These are phyloP conservation scores for Calonectria pauciramosa DNA, from an alignment of 2,329 filamentous ascomycete genomes.

Conservation along the genomic window DNA sequence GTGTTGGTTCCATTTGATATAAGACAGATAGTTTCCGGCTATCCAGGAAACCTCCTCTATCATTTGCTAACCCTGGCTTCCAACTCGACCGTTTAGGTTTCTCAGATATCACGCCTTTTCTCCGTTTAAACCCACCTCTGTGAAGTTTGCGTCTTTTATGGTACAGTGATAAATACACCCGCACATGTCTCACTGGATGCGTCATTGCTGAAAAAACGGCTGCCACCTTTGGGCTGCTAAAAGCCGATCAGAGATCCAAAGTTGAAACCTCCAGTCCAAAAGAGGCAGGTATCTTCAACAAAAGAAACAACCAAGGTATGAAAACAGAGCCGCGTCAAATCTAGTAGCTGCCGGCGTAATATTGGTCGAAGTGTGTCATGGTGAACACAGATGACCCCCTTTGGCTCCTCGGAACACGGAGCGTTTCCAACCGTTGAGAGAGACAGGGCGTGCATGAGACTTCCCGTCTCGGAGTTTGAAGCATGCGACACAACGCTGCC, in stretches of 20 bases:
- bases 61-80: neutral
- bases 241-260: slow-evolving; percentile 4
- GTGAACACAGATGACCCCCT: neutral
- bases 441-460: neutral
- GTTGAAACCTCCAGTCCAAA: neutral
- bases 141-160: neutral
- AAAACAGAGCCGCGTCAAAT: neutral
- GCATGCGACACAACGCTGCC: neutral
- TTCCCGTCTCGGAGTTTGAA: neutral
- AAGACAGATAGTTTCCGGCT: neutral
- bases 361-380: neutral
- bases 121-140: neutral
- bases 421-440: slow-evolving; percentile 9
- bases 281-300: slow-evolving; percentile 11
- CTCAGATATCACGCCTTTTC: neutral
- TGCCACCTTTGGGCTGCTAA: neutral
- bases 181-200: slow-evolving; percentile 2
- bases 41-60: neutral
- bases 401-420: neutral
- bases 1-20: neutral
- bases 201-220: slow-evolving; percentile 2
- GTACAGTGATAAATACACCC: neutral
- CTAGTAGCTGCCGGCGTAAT: neutral
- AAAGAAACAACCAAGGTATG: slow-evolving; percentile 13
- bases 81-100: neutral